These are phyloP conservation scores for Aspergillus biplanus DNA, from an alignment of 495 filamentous ascomycete species.

Conservation along the genomic window DNA sequence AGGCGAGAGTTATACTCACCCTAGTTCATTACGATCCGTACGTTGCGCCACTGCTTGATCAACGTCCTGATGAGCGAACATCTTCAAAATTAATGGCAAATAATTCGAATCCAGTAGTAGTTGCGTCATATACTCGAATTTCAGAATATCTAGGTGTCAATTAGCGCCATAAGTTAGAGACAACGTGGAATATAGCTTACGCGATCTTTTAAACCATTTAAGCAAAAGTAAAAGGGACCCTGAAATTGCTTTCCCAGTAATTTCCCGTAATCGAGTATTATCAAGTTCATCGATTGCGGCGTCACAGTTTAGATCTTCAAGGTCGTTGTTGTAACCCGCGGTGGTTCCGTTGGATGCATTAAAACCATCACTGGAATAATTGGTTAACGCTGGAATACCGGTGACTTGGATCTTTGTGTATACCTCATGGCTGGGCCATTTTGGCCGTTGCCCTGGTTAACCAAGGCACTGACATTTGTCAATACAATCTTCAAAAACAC, in stretches of 20 bases:
- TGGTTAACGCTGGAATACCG: constrained; percentile 11
- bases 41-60: constrained; percentile 84
- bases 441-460: constrained; percentile 55
- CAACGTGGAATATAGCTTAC: constrained; percentile 55
- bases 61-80: constrained; percentile 90
- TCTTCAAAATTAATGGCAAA: constrained; percentile 86
- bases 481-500: constrained; percentile 87
- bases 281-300: constrained; percentile 73
- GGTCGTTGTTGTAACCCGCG: constrained; percentile 29
- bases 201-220: constrained; percentile 96
- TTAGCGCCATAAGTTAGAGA: constrained; percentile 24
- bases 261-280: constrained; percentile 77
- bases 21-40: constrained; percentile 80
- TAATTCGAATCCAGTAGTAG: constrained; percentile 93
- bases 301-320: constrained; percentile 40
- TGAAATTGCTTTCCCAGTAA: constrained; percentile 86
- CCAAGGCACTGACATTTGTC: constrained; percentile 72
- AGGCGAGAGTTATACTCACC: constrained; percentile 53
- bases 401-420: constrained; percentile 10
- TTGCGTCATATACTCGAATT: constrained; percentile 95
- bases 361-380: constrained; percentile 36
- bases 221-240: constrained; percentile 81
- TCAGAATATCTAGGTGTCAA: constrained; percentile 72
- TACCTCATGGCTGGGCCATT: constrained; percentile 47
- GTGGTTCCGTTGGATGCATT: constrained; percentile 36